Percentiles rank a stretch among this genome's conserved stretches.
Evolutionary conservation across 306 rosid species (phyloP).

Genomic region (Cicer yamashitae): DNA sequence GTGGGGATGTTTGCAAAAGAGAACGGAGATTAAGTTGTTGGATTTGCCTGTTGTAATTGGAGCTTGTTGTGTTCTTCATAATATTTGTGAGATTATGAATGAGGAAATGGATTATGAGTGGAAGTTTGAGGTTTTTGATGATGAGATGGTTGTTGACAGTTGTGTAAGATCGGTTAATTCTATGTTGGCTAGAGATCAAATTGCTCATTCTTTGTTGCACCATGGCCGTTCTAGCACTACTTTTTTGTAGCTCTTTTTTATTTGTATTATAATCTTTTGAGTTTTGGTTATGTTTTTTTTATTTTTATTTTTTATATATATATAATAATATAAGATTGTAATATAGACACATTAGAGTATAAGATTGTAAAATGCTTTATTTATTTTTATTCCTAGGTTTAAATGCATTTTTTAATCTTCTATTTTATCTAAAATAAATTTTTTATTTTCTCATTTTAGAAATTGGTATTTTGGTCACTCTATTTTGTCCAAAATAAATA

Average conservation of each 20-base stretch:
- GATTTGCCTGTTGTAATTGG: constrained; percentile 78
- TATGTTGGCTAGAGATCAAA: constrained; percentile 61
- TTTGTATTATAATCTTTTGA: too few relatives aligned
- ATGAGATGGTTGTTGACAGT: constrained; percentile 61
- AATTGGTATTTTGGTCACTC: too few relatives aligned
- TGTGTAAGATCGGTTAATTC: constrained; percentile 48
- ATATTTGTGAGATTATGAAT: constrained; percentile 73
- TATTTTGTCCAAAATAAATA: too few relatives aligned
- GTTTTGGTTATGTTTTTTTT: not conserved
- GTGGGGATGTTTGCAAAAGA: constrained; percentile 83
- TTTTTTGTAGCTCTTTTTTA: constrained; percentile 37
- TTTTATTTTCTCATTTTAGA: too few relatives aligned
- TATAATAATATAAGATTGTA: too few relatives aligned
- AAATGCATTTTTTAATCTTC: too few relatives aligned
- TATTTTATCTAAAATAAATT: too few relatives aligned
- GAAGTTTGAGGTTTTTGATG: constrained; percentile 62
- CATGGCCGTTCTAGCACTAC: constrained; percentile 61
- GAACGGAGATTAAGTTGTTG: constrained; percentile 79
- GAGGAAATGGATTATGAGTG: constrained; percentile 57
- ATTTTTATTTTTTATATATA: too few relatives aligned
- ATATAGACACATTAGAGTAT: too few relatives aligned
- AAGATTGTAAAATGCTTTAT: too few relatives aligned
- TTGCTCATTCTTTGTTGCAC: constrained; percentile 77
- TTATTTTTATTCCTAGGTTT: too few relatives aligned
- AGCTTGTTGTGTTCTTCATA: constrained; percentile 85